phyloP scores from a whole-genome alignment of 2,329 filamentous ascomycete species.

The Lasiodiplodia citricola region DNA sequence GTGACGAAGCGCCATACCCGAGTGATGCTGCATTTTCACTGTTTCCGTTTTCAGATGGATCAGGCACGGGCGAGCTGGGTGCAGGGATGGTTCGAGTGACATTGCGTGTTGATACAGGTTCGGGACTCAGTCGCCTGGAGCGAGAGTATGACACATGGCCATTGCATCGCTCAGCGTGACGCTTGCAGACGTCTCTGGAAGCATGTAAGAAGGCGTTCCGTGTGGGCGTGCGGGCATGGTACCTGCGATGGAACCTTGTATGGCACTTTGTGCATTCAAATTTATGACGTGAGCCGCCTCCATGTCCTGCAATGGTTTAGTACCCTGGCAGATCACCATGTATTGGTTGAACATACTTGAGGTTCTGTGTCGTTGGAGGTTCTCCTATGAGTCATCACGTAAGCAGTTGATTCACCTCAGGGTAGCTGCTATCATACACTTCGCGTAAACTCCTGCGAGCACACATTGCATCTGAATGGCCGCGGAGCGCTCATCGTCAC shows the following conservation, averaged over 20 bases:
- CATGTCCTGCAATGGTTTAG: not conserved
- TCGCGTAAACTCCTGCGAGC: not conserved
- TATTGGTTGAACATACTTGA: not conserved
- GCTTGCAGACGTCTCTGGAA: not conserved
- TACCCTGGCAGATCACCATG: not conserved
- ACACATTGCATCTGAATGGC: not conserved
- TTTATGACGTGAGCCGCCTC: not conserved
- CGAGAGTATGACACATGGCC: not conserved
- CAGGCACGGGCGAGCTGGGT: no score
- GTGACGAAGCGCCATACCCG: not conserved
- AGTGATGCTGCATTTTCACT: not conserved
- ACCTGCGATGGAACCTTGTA: not conserved
- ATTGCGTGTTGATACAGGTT: not conserved
- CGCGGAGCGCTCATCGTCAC: not conserved
- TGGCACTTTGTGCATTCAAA: slow-evolving; percentile 1
- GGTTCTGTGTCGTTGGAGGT: not conserved
- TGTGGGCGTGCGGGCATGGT: no score
- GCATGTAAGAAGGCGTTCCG: not conserved
- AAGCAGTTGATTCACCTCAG: not conserved
- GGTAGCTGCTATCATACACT: not conserved
- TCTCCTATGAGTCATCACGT: not conserved
- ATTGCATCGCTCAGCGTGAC: not conserved
- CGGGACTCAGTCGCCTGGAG: not conserved
- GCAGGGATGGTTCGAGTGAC: not conserved
- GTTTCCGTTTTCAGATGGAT: not conserved